Evolutionary conservation across 2,329 filamentous ascomycete species (phyloP), one percentile per base, ranked within the genome.

Genomic region (Trichoderma atrobrunneum): DNA sequence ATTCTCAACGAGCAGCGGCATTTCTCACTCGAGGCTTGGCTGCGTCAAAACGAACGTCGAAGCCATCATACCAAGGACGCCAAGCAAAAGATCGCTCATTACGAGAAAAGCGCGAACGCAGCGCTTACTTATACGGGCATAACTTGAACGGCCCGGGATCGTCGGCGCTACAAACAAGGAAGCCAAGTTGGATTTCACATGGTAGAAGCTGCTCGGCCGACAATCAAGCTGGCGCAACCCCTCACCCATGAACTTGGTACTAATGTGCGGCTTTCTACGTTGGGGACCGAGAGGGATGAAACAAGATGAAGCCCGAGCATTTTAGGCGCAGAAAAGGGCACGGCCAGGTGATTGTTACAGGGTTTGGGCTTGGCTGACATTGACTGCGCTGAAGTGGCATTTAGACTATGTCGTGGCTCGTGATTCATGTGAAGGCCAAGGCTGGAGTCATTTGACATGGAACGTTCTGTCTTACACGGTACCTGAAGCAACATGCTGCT

Each of bases 151-250:
- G 21, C 54, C 57, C 18, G 28, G 67, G 39, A 61, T 62, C 16
- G 36, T 69, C 57, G 36, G 56, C 57, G 36, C 21, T 51, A 21
- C 56, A 26, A 32, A 16, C 7, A 16, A 21, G 8, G 18, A 14
- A 21, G 39, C 39, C 57, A 54, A 61, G 65, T 14, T 18, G 16
- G 1, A 24, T 39, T 70, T 70, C 67, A 70, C 67, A 70, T 70
- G 64, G 67, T 21, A 61, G 36, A 62, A 62, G 21, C 8, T 21
- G 18, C 36, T 56, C 54, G 65, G 65, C 51, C 54, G 26, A 32
- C 26, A 24, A n/a, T 18, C 3, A 54, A 14, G 24, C 21, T 12
- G 24, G 18, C 0, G 24, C 24, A 56, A 18, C 65, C 65, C 65
- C 54, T 60, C 67, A 70, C 26, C 10, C 16, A 36, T 48, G 12